These are phyloP conservation scores for Phaeoacremonium minimum DNA, from an alignment of 2,329 filamentous ascomycete genomes.

Conservation along the genomic window DNA sequence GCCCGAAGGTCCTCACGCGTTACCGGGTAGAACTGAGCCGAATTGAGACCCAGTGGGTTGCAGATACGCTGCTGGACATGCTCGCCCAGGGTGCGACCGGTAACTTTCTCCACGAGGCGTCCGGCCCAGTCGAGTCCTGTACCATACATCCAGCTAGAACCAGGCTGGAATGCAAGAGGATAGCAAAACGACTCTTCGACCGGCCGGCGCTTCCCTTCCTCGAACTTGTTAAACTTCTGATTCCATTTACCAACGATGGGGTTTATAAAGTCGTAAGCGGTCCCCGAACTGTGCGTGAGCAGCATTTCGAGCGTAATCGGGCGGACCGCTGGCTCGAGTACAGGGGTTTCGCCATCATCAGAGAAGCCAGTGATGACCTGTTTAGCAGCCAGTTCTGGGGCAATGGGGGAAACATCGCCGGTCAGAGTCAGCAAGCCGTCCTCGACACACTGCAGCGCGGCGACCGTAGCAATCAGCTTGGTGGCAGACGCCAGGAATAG, in stretches of 20 bases:
- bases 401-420: conserved; percentile 35
- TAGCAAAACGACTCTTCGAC: conserved; percentile 37
- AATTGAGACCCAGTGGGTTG: conserved; percentile 33
- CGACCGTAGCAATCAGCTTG: conserved; percentile 45
- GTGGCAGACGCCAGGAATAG: conserved; percentile 29
- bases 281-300: conserved; percentile 46
- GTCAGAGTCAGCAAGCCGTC: conserved; percentile 40
- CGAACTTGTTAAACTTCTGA: conserved; percentile 18
- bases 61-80: conserved; percentile 39
- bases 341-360: conserved; percentile 30
- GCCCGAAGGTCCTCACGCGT: conserved; percentile 26
- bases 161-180: conserved; percentile 47
- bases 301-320: conserved; percentile 47
- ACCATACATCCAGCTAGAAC: conserved; percentile 45
- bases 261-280: conserved; percentile 36
- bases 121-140: conserved; percentile 48
- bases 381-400: conserved; percentile 43
- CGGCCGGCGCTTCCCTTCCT: conserved; percentile 13
- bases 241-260: conserved; percentile 29
- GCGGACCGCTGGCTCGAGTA: conserved; percentile 21
- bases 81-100: conserved; percentile 33
- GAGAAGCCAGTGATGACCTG: conserved; percentile 42
- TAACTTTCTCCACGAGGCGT: conserved; percentile 41
- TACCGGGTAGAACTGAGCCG: conserved; percentile 32
- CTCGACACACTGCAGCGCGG: conserved; percentile 51